Evolutionary conservation across 179 eudicot genomes (phyloP), one percentile per base, ranked within the genome.

Genomic region (Nepenthes alata): DNA sequence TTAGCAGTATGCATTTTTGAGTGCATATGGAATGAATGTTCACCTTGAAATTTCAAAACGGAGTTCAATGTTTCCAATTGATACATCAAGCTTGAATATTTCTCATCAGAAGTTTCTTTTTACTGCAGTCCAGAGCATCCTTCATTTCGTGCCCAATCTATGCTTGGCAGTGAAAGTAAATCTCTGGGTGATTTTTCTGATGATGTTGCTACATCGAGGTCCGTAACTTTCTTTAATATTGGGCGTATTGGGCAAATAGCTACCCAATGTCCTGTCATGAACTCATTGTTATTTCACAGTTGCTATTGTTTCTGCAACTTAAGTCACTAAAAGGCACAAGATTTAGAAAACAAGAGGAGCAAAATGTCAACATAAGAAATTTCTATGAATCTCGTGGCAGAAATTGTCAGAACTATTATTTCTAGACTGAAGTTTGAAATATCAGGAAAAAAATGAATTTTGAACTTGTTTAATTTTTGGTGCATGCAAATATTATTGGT

Each of bases 101-200:
- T n/a, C 67, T 72, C 36, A 52, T 59, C 16, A 62, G 10, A 57
- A 47, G 25, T 49, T 61, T 67, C 53, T 67, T 37, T 36, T 57
- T 65, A 59, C 76, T 81, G 69, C 84, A 94, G 99, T 69, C 99
- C 97, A 49, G 99, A 90, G 81, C 99, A 94, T 81, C 97, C 99
- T 65, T 94, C 89, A 58, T 66, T 81, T 39, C 91, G 86, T 39
- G 73, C 80, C 48, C 77, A 89, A 52, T 94, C 99, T 57, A 84
- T 94, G 97, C 95, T 94, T 67, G 79, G 99, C 39, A 91, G 91
- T 60, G 97, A 85, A 65, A 75, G 83, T 64, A 85, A 84, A 74
- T 75, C 94, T 37, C 75, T 80, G 60, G 70, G 86, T 77, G 89
- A 82, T 61, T 78, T 45, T 72, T 65, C 77, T 39, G 84, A 85